A percentile compares a stretch with the other conserved stretches of the same genome.
Conservation (phyloP, 140 eudicot species). For the Flaveria floridana region DNA sequence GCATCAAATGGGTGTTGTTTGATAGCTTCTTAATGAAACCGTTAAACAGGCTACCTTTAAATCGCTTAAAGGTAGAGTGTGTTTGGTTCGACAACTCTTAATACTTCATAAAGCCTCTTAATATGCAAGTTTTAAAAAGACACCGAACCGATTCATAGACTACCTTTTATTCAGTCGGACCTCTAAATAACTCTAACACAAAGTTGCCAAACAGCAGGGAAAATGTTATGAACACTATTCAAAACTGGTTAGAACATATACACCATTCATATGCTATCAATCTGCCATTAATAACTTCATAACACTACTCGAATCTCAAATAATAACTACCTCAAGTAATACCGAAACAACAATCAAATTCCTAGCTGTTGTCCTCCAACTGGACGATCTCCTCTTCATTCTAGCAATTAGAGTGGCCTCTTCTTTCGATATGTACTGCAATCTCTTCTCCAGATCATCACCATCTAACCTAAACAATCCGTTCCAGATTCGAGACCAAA, state of each 20-base stretch:
- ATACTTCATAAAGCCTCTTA: too few relatives aligned
- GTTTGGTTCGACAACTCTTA: too few relatives aligned
- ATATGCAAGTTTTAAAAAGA: too few relatives aligned
- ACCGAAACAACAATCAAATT: constrained; percentile 55
- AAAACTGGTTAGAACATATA: neutral
- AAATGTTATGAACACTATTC: neutral
- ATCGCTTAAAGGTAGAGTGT: too few relatives aligned
- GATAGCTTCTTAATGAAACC: too few relatives aligned
- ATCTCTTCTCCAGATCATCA: constrained; percentile 72
- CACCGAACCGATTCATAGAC: too few relatives aligned
- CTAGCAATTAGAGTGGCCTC: constrained; percentile 67
- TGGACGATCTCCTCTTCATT: constrained; percentile 56
- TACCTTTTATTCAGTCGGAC: too few relatives aligned
- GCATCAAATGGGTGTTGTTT: neutral
- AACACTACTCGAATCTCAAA: neutral
- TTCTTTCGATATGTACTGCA: constrained; percentile 68
- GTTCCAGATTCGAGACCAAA: constrained; percentile 39
- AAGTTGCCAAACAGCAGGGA: neutral
- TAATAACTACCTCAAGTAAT: constrained; percentile 55
- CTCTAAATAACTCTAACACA: too few relatives aligned
- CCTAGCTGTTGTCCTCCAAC: constrained; percentile 53
- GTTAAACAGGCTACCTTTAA: too few relatives aligned
- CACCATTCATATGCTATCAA: neutral
- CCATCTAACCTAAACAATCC: constrained; percentile 40
- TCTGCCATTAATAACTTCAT: neutral